These are phyloP conservation scores for Phytopythium vexans DNA, from an alignment of 352 stramenopile genomes.

Conservation along the genomic window DNA sequence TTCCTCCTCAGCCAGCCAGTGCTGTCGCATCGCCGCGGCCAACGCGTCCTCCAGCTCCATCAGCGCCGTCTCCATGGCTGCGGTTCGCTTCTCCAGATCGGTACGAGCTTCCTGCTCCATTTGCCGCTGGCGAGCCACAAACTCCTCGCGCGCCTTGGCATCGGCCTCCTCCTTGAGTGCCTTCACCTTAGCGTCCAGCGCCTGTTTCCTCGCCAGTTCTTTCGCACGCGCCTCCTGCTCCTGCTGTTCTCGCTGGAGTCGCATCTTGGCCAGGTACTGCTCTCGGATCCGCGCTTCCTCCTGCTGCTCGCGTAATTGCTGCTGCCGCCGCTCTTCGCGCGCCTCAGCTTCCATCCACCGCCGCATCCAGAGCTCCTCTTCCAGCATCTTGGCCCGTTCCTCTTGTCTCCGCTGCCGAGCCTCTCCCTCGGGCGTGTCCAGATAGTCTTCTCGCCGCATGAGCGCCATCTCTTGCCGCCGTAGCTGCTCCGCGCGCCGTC, in stretches of 20 bases:
- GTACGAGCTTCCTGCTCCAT: slow-evolving; percentile 33
- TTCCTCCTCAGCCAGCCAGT: slow-evolving; percentile 33
- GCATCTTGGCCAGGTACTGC: slow-evolving; percentile 50
- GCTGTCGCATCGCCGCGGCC: slow-evolving; percentile 23
- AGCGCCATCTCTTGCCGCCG: slow-evolving; percentile 38
- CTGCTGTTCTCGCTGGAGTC: slow-evolving; percentile 36
- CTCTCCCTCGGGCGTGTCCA: slow-evolving; percentile 41
- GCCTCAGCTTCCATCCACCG: slow-evolving; percentile 42
- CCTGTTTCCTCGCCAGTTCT: slow-evolving; percentile 30
- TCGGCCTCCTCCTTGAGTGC: slow-evolving; percentile 63
- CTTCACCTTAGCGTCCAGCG: slow-evolving; percentile 54
- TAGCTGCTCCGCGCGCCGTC: slow-evolving; percentile 45
- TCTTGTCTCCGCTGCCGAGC: slow-evolving; percentile 45
- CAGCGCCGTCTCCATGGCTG: slow-evolving; percentile 28
- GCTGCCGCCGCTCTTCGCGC: slow-evolving; percentile 16
- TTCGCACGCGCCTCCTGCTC: slow-evolving; percentile 39
- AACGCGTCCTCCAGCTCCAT: slow-evolving; percentile 61
- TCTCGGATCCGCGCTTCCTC: slow-evolving; percentile 45
- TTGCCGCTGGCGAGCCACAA: slow-evolving; percentile 30
- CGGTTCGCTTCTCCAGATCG: slow-evolving; percentile 26
- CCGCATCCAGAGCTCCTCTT: slow-evolving; percentile 51
- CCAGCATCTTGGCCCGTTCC: slow-evolving; percentile 48
- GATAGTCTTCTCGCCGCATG: slow-evolving; percentile 68
- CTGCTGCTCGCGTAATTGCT: slow-evolving; percentile 34
- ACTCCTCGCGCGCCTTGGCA: slow-evolving; percentile 45